Base-by-base conservation (phyloP, 176 grass and related monocot species). In the Thinopyrum elongatum region DNA sequence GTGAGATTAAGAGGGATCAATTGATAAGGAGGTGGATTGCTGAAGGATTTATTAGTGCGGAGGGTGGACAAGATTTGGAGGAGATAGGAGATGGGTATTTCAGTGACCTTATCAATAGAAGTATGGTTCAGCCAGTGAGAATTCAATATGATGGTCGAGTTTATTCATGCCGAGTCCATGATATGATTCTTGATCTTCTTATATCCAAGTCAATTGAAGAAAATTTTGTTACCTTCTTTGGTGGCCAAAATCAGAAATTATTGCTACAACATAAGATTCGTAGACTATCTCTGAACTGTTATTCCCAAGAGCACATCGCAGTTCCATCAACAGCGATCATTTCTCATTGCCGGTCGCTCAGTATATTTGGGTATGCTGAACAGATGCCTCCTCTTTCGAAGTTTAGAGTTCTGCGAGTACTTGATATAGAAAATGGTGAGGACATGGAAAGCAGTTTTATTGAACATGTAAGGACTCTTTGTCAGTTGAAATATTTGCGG, bases 151-250 rank as follows among this genome's bases (percentile, higher is more conserved):
- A 83, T 71, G 85, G 85, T 53, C 78, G 23, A 72, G 80, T 71
- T 13, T 10, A n/a, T 28, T 61, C 78, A 62, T 87, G 84, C 65
- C 14, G 79, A 79, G 65, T 90, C 15, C 88, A 90, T 62, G 83
- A 82, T 83, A 87, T 87, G 88, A 79, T 90, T 82, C 88, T 77
- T 82, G 88, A 90, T 77, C 79, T 90, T 84, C 80, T 87, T 34
- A 29, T 12, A 73, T 87, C 79, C 1, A 90, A 87, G 62, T 86
- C 79, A 13, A 14, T 27, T 65, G 59, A 87, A 72, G 88, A 87
- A 85, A 87, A 90, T 30, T 90, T 87, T 65, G 74, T 36, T 25
- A 87, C 49, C 28, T 78, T 87, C 17, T 0, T 78, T 3, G 71
- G 47, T 87, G 71, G 60, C 4, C 72, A 64, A 64, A 83, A 83